phyloP scores from a whole-genome alignment of 352 stramenopile genomes.

The Globisporangium nodosum region DNA sequence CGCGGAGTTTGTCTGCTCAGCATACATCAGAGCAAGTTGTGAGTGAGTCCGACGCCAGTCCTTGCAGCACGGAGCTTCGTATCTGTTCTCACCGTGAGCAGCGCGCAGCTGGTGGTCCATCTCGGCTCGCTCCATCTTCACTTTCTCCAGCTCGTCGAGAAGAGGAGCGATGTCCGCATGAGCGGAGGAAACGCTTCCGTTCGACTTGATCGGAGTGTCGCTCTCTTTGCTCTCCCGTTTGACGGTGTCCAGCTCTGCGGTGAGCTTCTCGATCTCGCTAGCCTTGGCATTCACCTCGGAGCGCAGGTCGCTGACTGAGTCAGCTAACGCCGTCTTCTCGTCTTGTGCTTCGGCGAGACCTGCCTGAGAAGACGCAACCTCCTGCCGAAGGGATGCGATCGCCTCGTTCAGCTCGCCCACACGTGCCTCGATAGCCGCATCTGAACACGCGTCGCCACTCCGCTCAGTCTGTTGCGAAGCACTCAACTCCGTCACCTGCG shows the following conservation, averaged over 20 bases:
- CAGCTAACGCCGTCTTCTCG: neutral
- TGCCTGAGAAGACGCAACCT: neutral
- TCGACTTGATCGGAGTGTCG: neutral
- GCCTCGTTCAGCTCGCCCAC: neutral
- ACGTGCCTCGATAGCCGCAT: neutral
- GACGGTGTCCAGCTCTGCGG: neutral
- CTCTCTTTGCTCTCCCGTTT: neutral
- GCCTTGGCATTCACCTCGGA: neutral
- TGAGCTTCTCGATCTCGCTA: constrained; percentile 6
- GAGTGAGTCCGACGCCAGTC: neutral
- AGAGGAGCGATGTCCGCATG: constrained; percentile 20
- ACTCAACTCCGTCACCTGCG: constrained; percentile 2
- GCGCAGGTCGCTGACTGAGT: neutral
- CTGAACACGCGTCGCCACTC: neutral
- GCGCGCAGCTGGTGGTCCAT: constrained; percentile 30
- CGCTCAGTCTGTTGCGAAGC: neutral
- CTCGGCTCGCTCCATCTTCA: constrained; percentile 53
- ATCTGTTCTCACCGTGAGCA: constrained; percentile 27
- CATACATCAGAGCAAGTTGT: neutral
- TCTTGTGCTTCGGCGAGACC: neutral
- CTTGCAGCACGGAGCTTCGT: too few species aligned
- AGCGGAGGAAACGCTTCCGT: neutral
- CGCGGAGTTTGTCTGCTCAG: constrained; percentile 10
- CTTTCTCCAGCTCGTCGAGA: constrained; percentile 53
- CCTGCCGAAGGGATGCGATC: neutral